Evolutionary conservation across 768 basidiomycete species (phyloP), one percentile per base, ranked within the genome.

Genomic region (Harrya chromipes): DNA sequence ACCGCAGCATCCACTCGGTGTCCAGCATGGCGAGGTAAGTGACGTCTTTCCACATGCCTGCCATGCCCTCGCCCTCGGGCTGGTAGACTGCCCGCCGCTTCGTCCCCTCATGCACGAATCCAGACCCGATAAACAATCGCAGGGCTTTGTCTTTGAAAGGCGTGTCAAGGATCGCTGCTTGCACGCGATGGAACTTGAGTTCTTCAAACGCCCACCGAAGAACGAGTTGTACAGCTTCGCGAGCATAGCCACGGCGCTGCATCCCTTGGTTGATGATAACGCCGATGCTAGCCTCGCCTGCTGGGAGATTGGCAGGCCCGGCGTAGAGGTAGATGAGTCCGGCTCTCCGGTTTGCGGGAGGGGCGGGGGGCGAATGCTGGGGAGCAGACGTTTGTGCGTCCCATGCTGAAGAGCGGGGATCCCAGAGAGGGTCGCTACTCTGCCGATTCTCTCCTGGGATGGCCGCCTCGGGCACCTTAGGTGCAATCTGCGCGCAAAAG

Each of bases 41-140:
- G 21, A 79, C 76, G 51, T 85, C 82, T 54, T 76, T 81, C 81
- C 80, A 85, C 40, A 73, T 66, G 2, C 58, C 46, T 2, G 70
- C 70, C 47, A 75, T 52, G 16, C 64, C 68, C n/a, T 64, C 67
- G 4, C 59, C 66, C 7, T 58, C 61, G 5, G 73, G 69, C 52
- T 75, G 75, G 58, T 64, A 77, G 46, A 81, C 77, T 0, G 79
- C 73, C 38, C 79, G 74, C 27, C 84, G 77, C 37, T 77, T 76
- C 9, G 73, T 79, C 40, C 86, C 86, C 65, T 89, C 86, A 51
- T 82, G 78, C 7, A 64, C 63, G 59, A 89, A 86, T 9, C 80
- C 79, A 47, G 51, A 46, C 1, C 65, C 61, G 8, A 79, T 74
- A 54, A 86, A 81, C 12, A 85, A 60, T 14, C 68, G 68, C 23